Base-by-base conservation (phyloP, 106 monocot species). In the Iris macrosiphon region DNA sequence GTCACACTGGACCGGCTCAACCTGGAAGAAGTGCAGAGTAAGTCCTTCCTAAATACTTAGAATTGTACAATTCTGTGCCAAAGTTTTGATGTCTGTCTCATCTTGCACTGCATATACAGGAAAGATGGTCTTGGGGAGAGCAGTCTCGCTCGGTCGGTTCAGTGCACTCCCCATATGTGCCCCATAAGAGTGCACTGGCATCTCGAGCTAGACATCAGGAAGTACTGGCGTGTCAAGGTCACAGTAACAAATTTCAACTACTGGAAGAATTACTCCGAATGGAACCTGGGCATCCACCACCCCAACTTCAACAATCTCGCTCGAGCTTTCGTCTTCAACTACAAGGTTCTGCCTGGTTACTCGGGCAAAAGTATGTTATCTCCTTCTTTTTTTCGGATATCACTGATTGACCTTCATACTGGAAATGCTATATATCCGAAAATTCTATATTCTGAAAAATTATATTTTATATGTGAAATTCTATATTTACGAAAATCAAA, bases 1-100 rank as follows among this genome's bases (percentile, higher is more conserved):
- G 59, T 62, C 50, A 72, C 79, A 57, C 49, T n/a, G n/a, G n/a
- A n/a, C n/a, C n/a, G n/a, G n/a, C n/a, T n/a, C 66, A 79, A 41
- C 90, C 90, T 50, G 89, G 84, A 74, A 83, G 80, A 74, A 88
- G 93, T 55, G 80, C 84, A 3, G 84, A 93, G 87, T 93, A 52
- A 87, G 82, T 24, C n/a, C 11, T 12, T 7, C 17, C n/a, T n/a
- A n/a, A n/a, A n/a, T n/a, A n/a, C n/a, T n/a, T n/a, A n/a, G n/a
- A n/a, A n/a, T n/a, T n/a, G n/a, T n/a, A n/a, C n/a, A n/a, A n/a
- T n/a, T n/a, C n/a, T n/a, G n/a, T n/a, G n/a, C n/a, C n/a, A n/a
- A n/a, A n/a, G n/a, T n/a, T n/a, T n/a, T n/a, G n/a, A n/a, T n/a
- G n/a, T n/a, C n/a, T n/a, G n/a, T n/a, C n/a, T n/a, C n/a, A n/a